A percentile compares a stretch with the other conserved stretches of the same genome.
These are phyloP conservation scores for Plasmopara viticola DNA, from an alignment of 352 stramenopile genomes.

Conservation along the genomic window DNA sequence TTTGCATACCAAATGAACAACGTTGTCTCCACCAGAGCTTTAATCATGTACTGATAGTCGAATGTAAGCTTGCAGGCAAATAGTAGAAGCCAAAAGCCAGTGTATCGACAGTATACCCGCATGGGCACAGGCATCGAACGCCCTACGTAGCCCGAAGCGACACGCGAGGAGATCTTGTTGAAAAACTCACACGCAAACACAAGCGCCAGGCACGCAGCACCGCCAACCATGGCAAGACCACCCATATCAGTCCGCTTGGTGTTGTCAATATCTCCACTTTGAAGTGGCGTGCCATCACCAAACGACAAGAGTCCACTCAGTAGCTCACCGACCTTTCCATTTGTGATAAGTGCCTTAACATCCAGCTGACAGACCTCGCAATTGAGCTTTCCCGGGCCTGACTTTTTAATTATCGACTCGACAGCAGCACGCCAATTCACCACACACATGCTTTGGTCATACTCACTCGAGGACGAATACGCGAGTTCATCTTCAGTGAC, in stretches of 20 bases:
- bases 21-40: constrained; percentile 72
- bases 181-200: constrained; percentile 58
- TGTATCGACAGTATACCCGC: constrained; percentile 68
- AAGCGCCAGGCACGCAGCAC: constrained; percentile 7
- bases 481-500: constrained; percentile 26
- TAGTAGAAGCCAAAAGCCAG: constrained; percentile 77
- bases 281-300: constrained; percentile 27
- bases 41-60: constrained; percentile 84
- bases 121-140: constrained; percentile 71
- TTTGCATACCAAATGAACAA: constrained; percentile 77
- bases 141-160: constrained; percentile 68
- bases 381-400: constrained; percentile 53
- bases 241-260: constrained; percentile 42
- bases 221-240: constrained; percentile 50
- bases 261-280: constrained; percentile 17
- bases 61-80: constrained; percentile 69
- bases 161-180: constrained; percentile 62
- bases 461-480: constrained; percentile 22
- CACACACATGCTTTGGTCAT: constrained; percentile 55
- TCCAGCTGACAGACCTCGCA: constrained; percentile 66
- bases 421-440: constrained; percentile 38
- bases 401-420: constrained; percentile 41
- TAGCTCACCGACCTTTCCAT: constrained; percentile 56
- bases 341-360: constrained; percentile 35
- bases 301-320: constrained; percentile 43